A percentile compares a stretch with the other conserved stretches of the same genome.
Conservation (phyloP, 192 early-diverging fungal species). For the Gigaspora rosea region DNA sequence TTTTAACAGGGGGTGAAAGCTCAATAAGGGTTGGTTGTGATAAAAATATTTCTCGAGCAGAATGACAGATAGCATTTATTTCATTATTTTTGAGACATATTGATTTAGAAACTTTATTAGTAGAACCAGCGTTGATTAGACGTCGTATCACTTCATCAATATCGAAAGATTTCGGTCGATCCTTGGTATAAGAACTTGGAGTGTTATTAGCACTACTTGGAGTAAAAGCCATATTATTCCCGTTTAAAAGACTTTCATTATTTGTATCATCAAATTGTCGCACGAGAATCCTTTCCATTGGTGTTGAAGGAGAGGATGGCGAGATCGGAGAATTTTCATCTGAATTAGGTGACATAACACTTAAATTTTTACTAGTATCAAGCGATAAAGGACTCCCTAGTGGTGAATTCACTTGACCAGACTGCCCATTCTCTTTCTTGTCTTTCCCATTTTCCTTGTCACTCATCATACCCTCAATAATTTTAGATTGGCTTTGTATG, state of each 20-base stretch:
- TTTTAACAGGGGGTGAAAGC: conserved; percentile 75
- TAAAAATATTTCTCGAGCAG: conserved; percentile 86
- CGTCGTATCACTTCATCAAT: conserved; percentile 89
- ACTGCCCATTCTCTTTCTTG: background rate
- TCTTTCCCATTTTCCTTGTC: conserved; percentile 11
- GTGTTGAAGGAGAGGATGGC: conserved; percentile 14
- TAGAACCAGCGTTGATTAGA: conserved; percentile 77
- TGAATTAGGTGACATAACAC: conserved; percentile 1
- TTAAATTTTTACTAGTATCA: background rate
- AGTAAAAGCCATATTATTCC: background rate
- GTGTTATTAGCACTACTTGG: conserved; percentile 21
- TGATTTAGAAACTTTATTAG: conserved; percentile 70
- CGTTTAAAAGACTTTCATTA: background rate
- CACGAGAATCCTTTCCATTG: conserved; percentile 29
- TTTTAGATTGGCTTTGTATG: background rate
- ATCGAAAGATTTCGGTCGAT: conserved; percentile 42
- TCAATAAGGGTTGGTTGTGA: conserved; percentile 83
- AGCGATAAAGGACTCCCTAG: background rate
- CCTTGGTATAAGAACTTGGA: conserved; percentile 33
- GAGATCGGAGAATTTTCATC: conserved; percentile 9
- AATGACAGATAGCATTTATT: conserved; percentile 82
- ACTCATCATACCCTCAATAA: background rate
- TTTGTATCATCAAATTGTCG: background rate
- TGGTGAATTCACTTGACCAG: background rate
- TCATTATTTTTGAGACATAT: conserved; percentile 86